Evolutionary conservation across 2,329 filamentous ascomycete species (phyloP).

Genomic region (Cytospora schulzeri): DNA sequence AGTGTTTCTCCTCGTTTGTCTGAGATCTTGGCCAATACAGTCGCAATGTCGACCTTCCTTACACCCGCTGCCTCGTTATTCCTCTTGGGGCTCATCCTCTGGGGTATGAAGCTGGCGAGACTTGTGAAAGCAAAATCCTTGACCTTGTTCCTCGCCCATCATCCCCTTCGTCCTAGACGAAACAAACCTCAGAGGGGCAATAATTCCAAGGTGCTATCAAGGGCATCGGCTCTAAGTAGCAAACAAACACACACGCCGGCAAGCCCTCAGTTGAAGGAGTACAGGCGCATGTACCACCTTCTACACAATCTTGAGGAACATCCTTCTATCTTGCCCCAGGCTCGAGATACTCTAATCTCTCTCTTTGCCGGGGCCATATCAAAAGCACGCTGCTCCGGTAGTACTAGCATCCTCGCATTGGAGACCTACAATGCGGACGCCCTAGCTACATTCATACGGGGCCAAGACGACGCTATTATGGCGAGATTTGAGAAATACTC

Average conservation of each 20-base stretch:
- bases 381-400: neutral
- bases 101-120: too few relatives aligned
- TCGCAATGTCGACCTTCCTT: too few relatives aligned
- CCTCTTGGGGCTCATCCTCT: too few relatives aligned
- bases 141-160: too few relatives aligned
- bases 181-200: neutral
- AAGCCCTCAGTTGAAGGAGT: neutral
- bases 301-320: constrained; percentile 4
- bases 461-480: neutral
- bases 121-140: too few relatives aligned
- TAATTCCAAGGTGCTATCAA: neutral
- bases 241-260: neutral
- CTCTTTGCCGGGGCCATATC: neutral
- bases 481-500: neutral
- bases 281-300: neutral
- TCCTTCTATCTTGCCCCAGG: neutral
- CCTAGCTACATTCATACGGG: neutral
- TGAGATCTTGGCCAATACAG: too few relatives aligned
- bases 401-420: neutral
- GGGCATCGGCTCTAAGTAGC: neutral
- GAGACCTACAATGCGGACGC: neutral
- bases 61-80: too few relatives aligned
- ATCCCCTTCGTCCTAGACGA: too few relatives aligned
- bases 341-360: neutral
- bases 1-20: too few relatives aligned